Evolutionary conservation across 1,284 basidiomycete species (phyloP), one percentile per base, ranked within the genome.

Genomic region (Ustilago cynodontis): DNA sequence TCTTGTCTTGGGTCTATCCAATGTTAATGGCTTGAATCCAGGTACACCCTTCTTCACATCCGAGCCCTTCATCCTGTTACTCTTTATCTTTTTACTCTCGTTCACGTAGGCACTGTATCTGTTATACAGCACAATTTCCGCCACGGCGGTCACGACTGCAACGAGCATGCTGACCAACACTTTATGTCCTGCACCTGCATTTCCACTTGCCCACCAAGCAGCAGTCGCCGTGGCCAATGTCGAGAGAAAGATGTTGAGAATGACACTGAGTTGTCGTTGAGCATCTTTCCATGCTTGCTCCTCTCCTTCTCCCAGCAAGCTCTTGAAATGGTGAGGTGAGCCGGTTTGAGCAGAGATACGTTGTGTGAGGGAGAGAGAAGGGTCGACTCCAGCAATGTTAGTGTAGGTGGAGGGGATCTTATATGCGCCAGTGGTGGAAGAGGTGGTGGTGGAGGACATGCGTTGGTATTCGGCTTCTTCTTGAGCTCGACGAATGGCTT

Each of bases 231-330:
- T 72, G 8, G 75, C 75, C 5, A 72, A 9, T 0, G 71, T 57
- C 3, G 70, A 73, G n/a, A 77, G 53, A 16, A 70, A 63, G 39
- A 77, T 62, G 61, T 77, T 77, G 60, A 71, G 57, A 24, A 77
- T 64, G 28, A 77, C 70, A 22, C 63, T 65, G 41, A 77, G 71
- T 16, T 49, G 51, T 7, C 57, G 67, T 29, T 69, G 63, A 1
- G 64, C 71, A 14, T 77, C 67, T 20, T 62, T 60, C 75, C 75
- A 77, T 1, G 62, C 66, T n/a, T 64, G 52, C 24, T 77, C 65
- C 20, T 77, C 65, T 26, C 29, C 55, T 13, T 68, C 39, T 0
- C 47, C 31, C 1, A 47, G 26, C 5, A 37, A 37, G 14, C 24
- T 20, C 24, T 6, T 56, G 1, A 55, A 39, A 7, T 49, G 51